Evolutionary conservation across 2,329 filamentous ascomycete genomes (phyloP), one percentile per base, ranked within the genome.

Genomic region (Penicillium sp.): DNA sequence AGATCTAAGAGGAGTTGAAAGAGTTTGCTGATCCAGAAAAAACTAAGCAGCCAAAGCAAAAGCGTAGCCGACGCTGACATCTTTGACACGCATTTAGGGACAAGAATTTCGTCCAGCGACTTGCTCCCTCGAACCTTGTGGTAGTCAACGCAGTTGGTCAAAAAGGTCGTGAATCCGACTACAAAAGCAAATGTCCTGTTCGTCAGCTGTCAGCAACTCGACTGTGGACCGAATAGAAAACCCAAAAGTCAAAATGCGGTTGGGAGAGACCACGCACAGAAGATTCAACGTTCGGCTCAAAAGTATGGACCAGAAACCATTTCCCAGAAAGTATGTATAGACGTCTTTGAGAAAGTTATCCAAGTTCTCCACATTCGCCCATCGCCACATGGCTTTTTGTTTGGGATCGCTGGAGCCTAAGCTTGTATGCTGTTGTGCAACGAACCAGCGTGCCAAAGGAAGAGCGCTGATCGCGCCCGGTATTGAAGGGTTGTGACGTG

Each of bases 341-440:
- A 95, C 88, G 53, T 86, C 86, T 47, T 82, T 80, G 63, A 95
- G 82, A 65, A 95, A 96, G 59, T 83, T 85, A 68, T 96, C 90
- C 45, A 96, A 75, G 62, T 95, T 93, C 34, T 87, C 82, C 48
- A 93, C 88, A 62, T 95, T 95, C 46, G 88, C 88, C 87, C 90
- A 96, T 69, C 88, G 81, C 85, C 89, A 96, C 74, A 95, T 81
- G 3, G 90, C 90, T 66, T 84, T 86, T 63, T 91, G 86, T 66
- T 83, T 83, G 1, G 82, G 80, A 59, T 81, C 79, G 27, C 76
- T 72, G 45, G 72, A 65, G 13, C 67, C 66, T 37, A 74, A 55
- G 26, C 63, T 66, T 1, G 66, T 58, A 26, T 66, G 59, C 43
- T 59, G 59, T 44, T 59, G 63, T 13, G 61, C 61, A 4, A 56